phyloP scores from a whole-genome alignment of 495 filamentous ascomycete genomes.

The Sphaerosporella brunnea region DNA sequence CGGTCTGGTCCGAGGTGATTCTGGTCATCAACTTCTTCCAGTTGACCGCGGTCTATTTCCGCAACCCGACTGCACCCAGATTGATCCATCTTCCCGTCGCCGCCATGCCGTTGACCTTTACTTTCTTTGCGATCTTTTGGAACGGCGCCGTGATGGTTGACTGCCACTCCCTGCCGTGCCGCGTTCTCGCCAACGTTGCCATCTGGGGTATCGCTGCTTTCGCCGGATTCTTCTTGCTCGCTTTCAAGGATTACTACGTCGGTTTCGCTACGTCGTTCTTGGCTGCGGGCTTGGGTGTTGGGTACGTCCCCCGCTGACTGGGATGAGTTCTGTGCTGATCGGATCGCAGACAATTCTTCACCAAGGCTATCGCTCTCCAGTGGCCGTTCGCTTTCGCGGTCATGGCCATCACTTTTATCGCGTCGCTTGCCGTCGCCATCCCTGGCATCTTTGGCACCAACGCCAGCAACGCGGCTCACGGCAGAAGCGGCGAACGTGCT shows the following conservation, averaged over 20 bases:
- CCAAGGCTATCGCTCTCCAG: conserved; percentile 56
- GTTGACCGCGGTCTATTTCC: conserved; percentile 59
- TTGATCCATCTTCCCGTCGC: conserved; percentile 54
- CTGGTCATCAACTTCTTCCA: conserved; percentile 68
- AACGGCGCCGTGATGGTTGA: conserved; percentile 65
- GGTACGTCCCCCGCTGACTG: conserved; percentile 9
- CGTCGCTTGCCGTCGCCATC: conserved; percentile 43
- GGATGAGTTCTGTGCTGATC: background rate
- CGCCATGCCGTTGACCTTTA: conserved; percentile 66
- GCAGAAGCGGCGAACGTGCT: conserved; percentile 30
- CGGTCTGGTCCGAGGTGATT: conserved; percentile 48
- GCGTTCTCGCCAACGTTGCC: conserved; percentile 66
- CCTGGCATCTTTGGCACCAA: conserved; percentile 44
- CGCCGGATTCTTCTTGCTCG: conserved; percentile 50
- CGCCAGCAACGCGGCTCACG: conserved; percentile 28
- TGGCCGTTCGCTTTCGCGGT: conserved; percentile 83
- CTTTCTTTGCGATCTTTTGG: conserved; percentile 68
- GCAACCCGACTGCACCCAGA: conserved; percentile 44
- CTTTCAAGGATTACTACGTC: conserved; percentile 64
- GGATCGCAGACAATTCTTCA: conserved; percentile 39
- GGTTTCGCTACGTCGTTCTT: conserved; percentile 61
- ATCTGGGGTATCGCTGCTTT: conserved; percentile 66
- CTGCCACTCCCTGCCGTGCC: conserved; percentile 38
- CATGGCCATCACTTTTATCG: conserved; percentile 53
- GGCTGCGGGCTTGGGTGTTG: conserved; percentile 53